A percentile compares a stretch with the other conserved stretches of the same genome.
phyloP scores from a whole-genome alignment of 1,139 yeast species.

The Martiniozyma asiatica region DNA sequence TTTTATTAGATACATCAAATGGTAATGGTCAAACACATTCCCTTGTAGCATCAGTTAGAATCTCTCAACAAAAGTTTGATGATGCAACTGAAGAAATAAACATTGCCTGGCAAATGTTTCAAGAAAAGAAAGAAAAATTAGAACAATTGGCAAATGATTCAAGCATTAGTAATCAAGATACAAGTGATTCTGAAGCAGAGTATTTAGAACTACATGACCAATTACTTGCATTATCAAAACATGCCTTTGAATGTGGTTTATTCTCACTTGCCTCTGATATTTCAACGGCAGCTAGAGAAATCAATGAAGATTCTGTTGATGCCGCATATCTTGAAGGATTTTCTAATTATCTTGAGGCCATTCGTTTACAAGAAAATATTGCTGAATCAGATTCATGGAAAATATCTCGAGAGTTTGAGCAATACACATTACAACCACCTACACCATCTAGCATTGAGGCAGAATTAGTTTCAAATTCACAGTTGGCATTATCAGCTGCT shows the following conservation, averaged over 20 bases:
- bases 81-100: conserved; percentile 64
- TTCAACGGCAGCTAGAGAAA: conserved; percentile 50
- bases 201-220: conserved; percentile 58
- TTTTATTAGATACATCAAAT: conserved; percentile 49
- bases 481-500: conserved; percentile 45
- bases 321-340: conserved; percentile 74
- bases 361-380: conserved; percentile 25
- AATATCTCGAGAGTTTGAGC: conserved; percentile 38
- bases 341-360: conserved; percentile 51
- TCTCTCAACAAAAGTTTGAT: conserved; percentile 66
- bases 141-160: conserved; percentile 31
- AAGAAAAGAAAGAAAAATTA: conserved; percentile 34
- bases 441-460: conserved; percentile 12
- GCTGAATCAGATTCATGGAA: conserved; percentile 16
- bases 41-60: conserved; percentile 73
- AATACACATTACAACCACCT: conserved; percentile 26
- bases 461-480: conserved; percentile 32
- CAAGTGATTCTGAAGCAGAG: conserved; percentile 26
- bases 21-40: conserved; percentile 73
- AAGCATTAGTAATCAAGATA: conserved; percentile 10
- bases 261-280: conserved; percentile 56
- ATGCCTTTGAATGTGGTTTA: conserved; percentile 65
- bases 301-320: conserved; percentile 77
- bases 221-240: conserved; percentile 54
- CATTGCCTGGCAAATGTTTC: conserved; percentile 67